Evolutionary conservation across 768 basidiomycete genomes (phyloP), one percentile per base, ranked within the genome.

Genomic region (Pleurotus eryngii): DNA sequence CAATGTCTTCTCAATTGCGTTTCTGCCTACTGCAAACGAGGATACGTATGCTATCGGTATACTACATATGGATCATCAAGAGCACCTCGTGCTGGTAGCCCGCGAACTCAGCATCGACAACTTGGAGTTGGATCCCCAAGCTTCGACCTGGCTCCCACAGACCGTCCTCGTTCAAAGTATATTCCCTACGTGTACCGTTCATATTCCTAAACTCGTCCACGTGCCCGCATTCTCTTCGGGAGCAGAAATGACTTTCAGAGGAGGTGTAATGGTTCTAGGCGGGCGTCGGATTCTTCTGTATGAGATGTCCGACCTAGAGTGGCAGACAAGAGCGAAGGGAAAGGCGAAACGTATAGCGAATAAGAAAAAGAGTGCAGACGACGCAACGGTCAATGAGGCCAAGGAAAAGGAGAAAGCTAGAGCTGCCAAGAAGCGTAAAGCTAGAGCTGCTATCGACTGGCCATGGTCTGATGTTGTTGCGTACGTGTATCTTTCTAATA

Each of bases 381-480:
- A 66, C 5, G 70, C 69, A 18, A 80, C 82, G 59, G 69, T 59
- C 4, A 69, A 68, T 11, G 76, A 75, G 57, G 83, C 83, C 1
- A 79, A 72, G 58, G 74, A 78, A 55, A 87, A 86, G 61, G 84
- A 87, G 61, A 72, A 72, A 38, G 84, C 82, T 58, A 71, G 78
- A 49, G 84, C 84, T 57, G 72, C 67, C 18, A 78, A 73, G 68
- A 80, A 75, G 61, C 74, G 81, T 58, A 90, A 83, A 58, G 71
- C 85, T 0, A 77, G 73, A 38, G 82, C 81, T 0, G 65, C 67
- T 37, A 76, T 90, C 14, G 80, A 83, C 12, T 92, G 90, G 91
- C 89, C 89, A 6, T 92, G 88, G 84, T 81, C 78, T 57, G 82
- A 85, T 59, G 75, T 92, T 40, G 76, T 82, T 59, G 83, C 86